Percentiles rank a stretch among this genome's conserved stretches.
phyloP scores from a whole-genome alignment of 179 eudicot genomes.

The Amaranthus tricolor region DNA sequence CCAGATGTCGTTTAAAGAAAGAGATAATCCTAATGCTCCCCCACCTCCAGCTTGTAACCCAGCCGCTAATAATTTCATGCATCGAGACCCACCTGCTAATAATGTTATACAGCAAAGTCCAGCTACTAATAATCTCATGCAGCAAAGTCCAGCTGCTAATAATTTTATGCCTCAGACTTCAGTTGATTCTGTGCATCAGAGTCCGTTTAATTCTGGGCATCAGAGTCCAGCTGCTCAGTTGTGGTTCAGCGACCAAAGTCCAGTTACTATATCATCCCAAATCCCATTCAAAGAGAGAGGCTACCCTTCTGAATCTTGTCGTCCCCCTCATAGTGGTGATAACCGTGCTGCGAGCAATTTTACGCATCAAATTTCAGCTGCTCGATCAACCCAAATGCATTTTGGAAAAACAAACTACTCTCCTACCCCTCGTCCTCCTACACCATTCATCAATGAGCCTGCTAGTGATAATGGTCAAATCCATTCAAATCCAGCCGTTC shows the following conservation, averaged over 20 bases:
- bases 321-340: not conserved
- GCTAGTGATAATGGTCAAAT: not conserved
- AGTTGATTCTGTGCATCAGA: no score
- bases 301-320: not conserved
- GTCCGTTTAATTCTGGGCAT: not conserved
- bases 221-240: slow-evolving; percentile 9
- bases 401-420: slow-evolving; percentile 18
- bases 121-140: not conserved
- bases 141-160: slow-evolving; percentile 1
- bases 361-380: slow-evolving; percentile 5
- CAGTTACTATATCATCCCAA: slow-evolving; percentile 9
- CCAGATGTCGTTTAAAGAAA: slow-evolving; percentile 17
- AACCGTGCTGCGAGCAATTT: not conserved
- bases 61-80: slow-evolving; percentile 12
- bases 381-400: slow-evolving; percentile 5
- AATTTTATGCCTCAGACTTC: not conserved
- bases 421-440: slow-evolving; percentile 16
- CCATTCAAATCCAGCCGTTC: slow-evolving; percentile 18
- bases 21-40: slow-evolving; percentile 11
- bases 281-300: slow-evolving; percentile 16
- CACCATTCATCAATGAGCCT: not conserved
- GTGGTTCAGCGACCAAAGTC: not conserved
- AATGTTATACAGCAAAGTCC: not conserved
- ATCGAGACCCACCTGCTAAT: not conserved
- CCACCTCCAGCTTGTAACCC: not conserved